Conservation (phyloP, 345 rosid species). For the Eucalyptus sp. region DNA sequence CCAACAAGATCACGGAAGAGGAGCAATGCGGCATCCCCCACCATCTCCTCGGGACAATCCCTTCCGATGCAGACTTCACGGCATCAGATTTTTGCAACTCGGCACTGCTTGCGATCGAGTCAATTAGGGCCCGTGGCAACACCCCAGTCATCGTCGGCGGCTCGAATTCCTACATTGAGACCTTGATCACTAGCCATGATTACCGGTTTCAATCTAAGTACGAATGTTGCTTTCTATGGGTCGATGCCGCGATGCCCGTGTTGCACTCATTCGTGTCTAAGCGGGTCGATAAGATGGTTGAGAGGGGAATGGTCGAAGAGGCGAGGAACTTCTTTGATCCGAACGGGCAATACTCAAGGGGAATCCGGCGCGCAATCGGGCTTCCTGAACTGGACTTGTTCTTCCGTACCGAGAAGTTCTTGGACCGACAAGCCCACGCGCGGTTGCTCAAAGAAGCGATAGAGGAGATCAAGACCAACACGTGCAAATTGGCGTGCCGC, state of each 20-base stretch:
- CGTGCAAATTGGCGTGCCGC: slow-evolving; percentile 32
- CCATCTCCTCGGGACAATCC: slow-evolving; percentile 50
- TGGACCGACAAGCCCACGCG: slow-evolving; percentile 1
- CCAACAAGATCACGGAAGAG: slow-evolving; percentile 50
- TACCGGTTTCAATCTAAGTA: slow-evolving; percentile 18
- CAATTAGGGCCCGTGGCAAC: slow-evolving; percentile 32
- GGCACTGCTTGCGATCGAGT: slow-evolving; percentile 29
- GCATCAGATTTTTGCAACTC: slow-evolving; percentile 26
- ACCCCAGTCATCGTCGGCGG: slow-evolving; percentile 78
- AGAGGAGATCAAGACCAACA: slow-evolving; percentile 40
- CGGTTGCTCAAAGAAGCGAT: slow-evolving; percentile 37
- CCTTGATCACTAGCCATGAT: slow-evolving; percentile 29
- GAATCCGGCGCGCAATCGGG: slow-evolving; percentile 60
- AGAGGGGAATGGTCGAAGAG: slow-evolving; percentile 60
- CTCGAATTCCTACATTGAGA: slow-evolving; percentile 64
- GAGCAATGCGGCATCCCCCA: slow-evolving; percentile 62
- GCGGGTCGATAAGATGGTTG: slow-evolving; percentile 70
- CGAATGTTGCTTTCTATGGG: slow-evolving; percentile 67
- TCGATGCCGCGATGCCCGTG: slow-evolving; percentile 55
- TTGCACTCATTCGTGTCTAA: slow-evolving; percentile 26
- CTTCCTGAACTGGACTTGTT: slow-evolving; percentile 56
- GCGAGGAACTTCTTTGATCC: slow-evolving; percentile 36
- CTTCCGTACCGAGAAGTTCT: slow-evolving; percentile 29
- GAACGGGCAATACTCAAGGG: slow-evolving; percentile 14
- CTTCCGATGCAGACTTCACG: slow-evolving; percentile 35